These are phyloP conservation scores for Suillus occidentalis DNA, from an alignment of 768 basidiomycete genomes.

Conservation along the genomic window DNA sequence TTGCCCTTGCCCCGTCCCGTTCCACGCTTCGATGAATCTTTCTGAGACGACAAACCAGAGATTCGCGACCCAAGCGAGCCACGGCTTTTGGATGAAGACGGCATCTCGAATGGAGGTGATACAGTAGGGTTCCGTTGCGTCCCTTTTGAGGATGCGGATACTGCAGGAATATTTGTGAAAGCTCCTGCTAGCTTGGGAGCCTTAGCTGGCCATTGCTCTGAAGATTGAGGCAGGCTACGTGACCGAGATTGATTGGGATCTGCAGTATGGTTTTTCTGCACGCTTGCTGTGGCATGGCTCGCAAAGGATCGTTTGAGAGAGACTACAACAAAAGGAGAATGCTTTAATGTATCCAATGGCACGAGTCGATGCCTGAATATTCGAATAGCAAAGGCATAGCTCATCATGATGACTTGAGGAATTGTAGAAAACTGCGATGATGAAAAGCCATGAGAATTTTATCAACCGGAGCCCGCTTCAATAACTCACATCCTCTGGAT, in stretches of 20 bases:
- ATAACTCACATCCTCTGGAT: background rate
- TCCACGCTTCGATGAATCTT: constrained; percentile 6
- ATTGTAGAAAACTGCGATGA: constrained; percentile 7
- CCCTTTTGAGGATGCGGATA: constrained; percentile 2
- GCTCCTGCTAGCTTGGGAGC: constrained; percentile 11
- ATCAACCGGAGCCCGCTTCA: background rate
- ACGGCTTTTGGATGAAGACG: constrained; percentile 24
- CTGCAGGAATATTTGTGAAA: constrained; percentile 3
- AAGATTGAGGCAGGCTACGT: constrained; percentile 1
- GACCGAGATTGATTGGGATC: constrained; percentile 16
- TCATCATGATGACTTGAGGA: constrained; percentile 41
- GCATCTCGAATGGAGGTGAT: constrained; percentile 29
- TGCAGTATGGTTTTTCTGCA: constrained; percentile 24
- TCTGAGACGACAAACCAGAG: constrained; percentile 2
- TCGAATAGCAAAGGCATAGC: constrained; percentile 46
- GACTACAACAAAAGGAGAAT: constrained; percentile 21
- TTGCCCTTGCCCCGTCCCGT: constrained; percentile 3
- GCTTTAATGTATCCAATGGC: constrained; percentile 48
- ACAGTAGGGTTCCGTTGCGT: constrained; percentile 17
- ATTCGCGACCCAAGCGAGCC: constrained; percentile 8
- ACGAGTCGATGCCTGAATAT: constrained; percentile 54
- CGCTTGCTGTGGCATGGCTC: constrained; percentile 35
- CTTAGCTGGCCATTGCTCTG: constrained; percentile 20
- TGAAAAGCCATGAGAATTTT: background rate
- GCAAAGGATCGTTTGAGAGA: constrained; percentile 49